Evolutionary conservation across 1,284 basidiomycete species (phyloP).

Genomic region (Cronartium ribicola): DNA sequence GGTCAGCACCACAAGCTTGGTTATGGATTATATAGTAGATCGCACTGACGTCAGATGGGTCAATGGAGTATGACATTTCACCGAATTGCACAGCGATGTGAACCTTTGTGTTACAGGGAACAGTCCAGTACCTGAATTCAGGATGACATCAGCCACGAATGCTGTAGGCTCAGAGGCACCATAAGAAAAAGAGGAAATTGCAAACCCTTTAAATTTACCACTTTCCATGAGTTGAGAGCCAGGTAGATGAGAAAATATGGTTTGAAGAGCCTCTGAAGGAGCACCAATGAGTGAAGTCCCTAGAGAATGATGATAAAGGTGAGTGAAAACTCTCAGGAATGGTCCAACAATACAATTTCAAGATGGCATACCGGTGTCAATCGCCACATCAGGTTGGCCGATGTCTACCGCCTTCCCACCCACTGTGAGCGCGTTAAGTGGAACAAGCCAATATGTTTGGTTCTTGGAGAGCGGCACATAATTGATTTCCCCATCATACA

Average conservation of each 20-base stretch:
- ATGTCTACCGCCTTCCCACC: constrained; percentile 24
- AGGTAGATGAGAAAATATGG: constrained; percentile 23
- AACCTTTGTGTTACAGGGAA: constrained; percentile 27
- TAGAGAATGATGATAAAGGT: neutral
- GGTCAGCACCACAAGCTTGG: neutral
- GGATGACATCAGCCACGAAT: neutral
- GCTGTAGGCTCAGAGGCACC: neutral
- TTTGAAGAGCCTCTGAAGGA: constrained; percentile 23
- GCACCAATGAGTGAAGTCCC: constrained; percentile 40
- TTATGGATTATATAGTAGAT: neutral
- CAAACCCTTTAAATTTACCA: constrained; percentile 37
- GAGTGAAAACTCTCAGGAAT: constrained; percentile 1
- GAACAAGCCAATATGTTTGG: constrained; percentile 39
- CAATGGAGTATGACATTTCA: constrained; percentile 27
- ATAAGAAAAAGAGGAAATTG: neutral
- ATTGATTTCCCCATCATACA: constrained; percentile 32
- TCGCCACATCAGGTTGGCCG: constrained; percentile 35
- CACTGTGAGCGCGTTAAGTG: constrained; percentile 20
- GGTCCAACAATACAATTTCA: neutral
- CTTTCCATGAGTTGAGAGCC: constrained; percentile 15
- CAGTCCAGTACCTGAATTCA: constrained; percentile 36
- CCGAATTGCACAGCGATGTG: constrained; percentile 36
- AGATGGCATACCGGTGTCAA: constrained; percentile 27
- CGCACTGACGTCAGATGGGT: constrained; percentile 33
- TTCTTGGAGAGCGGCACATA: constrained; percentile 39